Evolutionary conservation across 257 asterid genomes (phyloP), one percentile per base, ranked within the genome.

Genomic region (Avicennia marina): DNA sequence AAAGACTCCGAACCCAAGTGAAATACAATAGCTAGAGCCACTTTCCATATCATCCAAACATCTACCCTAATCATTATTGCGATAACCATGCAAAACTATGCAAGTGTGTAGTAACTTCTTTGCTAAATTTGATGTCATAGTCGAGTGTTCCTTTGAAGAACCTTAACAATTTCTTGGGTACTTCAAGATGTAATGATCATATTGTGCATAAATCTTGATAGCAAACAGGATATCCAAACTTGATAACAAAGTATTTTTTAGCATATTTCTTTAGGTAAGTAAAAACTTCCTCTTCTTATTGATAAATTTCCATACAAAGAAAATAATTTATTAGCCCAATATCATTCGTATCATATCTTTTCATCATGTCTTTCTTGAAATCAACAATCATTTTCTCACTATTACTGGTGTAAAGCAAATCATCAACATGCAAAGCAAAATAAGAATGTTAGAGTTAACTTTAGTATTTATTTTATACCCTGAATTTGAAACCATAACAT

Each of bases 201-300:
- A 29, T 7, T 29, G 33, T 29, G 5, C 33, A 29, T 29, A 7
- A 29, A 29, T 29, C 33, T 29, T 29, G 33, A 29, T 29, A 29
- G 33, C 33, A 29, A 7, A 29, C 33, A 7, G 7, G 7, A 29
- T 3, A 29, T 2, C 3, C 33, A 29, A 29, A 3, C 3, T 29
- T 29, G 33, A 29, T 29, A 29, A 29, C 33, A 29, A 29, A 29
- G 5, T 29, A 2, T 29, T 33, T 41, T 50, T 49, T 31, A 31
- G 19, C 60, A 49, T 56, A 56, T n/a, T 58, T 58, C 34, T 41
- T 17, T 45, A 47, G 61, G 20, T 17, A 48, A 57, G 40, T 34
- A 38, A 58, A 42, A 1, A 24, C 31, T 11, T 44, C 48, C 12
- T 21, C 19, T 25, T 40, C 21, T 46, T 52, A 2, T 29, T 26